phyloP scores from a whole-genome alignment of 2,329 filamentous ascomycete species.

The Botryotinia narcissicola region DNA sequence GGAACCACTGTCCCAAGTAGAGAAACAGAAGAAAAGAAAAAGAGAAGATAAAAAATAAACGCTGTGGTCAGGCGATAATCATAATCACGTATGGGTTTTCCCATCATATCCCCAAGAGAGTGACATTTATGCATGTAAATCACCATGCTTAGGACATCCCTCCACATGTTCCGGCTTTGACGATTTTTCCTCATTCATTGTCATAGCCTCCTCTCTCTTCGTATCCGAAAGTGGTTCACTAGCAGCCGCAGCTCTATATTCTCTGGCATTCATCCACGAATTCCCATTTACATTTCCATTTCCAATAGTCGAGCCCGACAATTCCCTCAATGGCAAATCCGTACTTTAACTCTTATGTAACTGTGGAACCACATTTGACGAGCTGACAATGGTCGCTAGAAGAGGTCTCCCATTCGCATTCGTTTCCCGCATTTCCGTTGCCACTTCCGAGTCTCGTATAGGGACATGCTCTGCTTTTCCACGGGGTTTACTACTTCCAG shows the following conservation, averaged over 20 bases:
- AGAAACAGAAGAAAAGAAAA: neutral
- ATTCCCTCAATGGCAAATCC: constrained; percentile 12
- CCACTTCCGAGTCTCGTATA: constrained; percentile 24
- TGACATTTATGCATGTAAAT: neutral
- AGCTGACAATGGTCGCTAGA: constrained; percentile 32
- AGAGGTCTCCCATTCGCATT: constrained; percentile 22
- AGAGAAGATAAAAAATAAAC: neutral
- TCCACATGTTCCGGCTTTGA: neutral
- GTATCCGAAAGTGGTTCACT: neutral
- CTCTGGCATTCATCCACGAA: constrained; percentile 1
- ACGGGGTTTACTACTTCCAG: constrained; percentile 9
- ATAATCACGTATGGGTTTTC: neutral
- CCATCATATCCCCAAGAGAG: no score
- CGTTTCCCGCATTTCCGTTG: constrained; percentile 28
- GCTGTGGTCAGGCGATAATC: neutral
- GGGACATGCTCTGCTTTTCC: constrained; percentile 34
- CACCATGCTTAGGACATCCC: neutral
- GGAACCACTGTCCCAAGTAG: neutral
- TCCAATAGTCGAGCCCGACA: neutral
- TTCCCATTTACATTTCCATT: neutral
- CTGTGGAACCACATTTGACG: constrained; percentile 27
- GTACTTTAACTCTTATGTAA: neutral
- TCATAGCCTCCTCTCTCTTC: neutral
- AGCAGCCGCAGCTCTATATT: neutral
- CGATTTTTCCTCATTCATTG: neutral